A percentile compares a stretch with the other conserved stretches of the same genome.
phyloP scores from a whole-genome alignment of 2,329 filamentous ascomycete genomes.

The Ascochyta fabae region DNA sequence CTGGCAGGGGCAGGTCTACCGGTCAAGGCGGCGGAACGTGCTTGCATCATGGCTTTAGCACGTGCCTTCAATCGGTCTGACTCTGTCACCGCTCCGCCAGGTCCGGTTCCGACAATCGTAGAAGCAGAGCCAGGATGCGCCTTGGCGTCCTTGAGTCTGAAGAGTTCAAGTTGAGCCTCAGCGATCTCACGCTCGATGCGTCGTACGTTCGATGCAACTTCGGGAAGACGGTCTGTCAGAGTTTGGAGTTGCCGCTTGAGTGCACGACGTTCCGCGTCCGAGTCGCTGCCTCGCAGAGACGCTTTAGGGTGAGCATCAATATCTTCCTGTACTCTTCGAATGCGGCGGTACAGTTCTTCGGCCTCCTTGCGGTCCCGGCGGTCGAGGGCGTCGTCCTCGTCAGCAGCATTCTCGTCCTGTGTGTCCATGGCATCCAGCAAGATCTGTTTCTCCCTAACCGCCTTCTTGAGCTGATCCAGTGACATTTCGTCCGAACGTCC shows the following conservation, averaged over 20 bases:
- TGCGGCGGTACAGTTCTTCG: constrained; percentile 91
- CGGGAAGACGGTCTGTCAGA: constrained; percentile 86
- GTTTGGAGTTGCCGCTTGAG: constrained; percentile 89
- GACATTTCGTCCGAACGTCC: constrained; percentile 78
- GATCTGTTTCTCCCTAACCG: constrained; percentile 91
- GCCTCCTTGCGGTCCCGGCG: constrained; percentile 88
- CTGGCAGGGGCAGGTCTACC: constrained; percentile 77
- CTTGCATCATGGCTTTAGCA: constrained; percentile 98
- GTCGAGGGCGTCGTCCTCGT: constrained; percentile 92
- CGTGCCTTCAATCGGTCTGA: constrained; percentile 92
- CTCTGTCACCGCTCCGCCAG: constrained; percentile 88
- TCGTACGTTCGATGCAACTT: constrained; percentile 89
- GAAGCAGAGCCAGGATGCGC: constrained; percentile 82
- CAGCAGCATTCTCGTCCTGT: constrained; percentile 84
- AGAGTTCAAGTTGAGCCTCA: constrained; percentile 88
- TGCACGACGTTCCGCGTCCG: constrained; percentile 83
- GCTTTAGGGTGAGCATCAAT: constrained; percentile 91
- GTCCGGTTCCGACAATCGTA: constrained; percentile 88
- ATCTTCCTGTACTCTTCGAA: constrained; percentile 90
- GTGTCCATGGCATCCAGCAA: constrained; percentile 96
- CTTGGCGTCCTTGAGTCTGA: constrained; percentile 92
- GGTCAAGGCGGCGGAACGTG: constrained; percentile 88
- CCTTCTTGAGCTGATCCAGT: constrained; percentile 88
- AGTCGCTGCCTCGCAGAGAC: constrained; percentile 67
- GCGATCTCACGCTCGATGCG: constrained; percentile 91